Base-by-base conservation (phyloP, 2,329 filamentous ascomycete genomes). In the Fusarium veterinarium region DNA sequence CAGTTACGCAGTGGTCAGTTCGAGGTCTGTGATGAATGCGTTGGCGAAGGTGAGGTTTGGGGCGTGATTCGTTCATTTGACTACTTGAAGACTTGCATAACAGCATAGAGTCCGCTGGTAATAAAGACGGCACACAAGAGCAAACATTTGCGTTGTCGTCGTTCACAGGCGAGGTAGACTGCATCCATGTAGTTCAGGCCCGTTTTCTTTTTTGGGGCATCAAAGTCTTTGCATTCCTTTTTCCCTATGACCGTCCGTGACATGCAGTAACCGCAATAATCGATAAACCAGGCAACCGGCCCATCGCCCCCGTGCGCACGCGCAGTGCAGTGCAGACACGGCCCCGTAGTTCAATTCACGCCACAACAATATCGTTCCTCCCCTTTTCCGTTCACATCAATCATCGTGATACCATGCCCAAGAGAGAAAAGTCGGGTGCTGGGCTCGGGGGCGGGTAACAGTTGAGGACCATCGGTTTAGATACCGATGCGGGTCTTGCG, bases 401-500 rank as follows among this genome's bases (percentile, higher is more conserved):
- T 65, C 60, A 49, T 72, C 60, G 72, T 73, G 72, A 78, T 74
- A 74, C 71, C 78, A 79, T 77, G 79, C 69, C 71, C 73, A 75
- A 72, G 64, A 71, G 65, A 68, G 57, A 72, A 62, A 69, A 60
- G 69, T 74, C 63, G 72, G 67, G 68, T 72, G 68, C 49, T 75
- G 66, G 69, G 75, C 72, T 76, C 68, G 75, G 76, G 75, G 76
- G 77, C 78, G 80, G 71, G 69, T 71, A 65, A 61, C 40, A 48
- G 64, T 56, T 71, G 62, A 67, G 25, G 80, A 73, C 75, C 76
- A 80, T 80, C 82, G 31, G 84, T 91, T 90, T 96, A 99, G 90
- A 99, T 97, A 84, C 95, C 95, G 88, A 99, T 94, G 85, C 95
- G 93, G 85, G 96, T 98, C 95, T 99, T 99, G 90, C 96, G 94